Conservation (phyloP, 345 rosid species). For the Eucalyptus paniculata region DNA sequence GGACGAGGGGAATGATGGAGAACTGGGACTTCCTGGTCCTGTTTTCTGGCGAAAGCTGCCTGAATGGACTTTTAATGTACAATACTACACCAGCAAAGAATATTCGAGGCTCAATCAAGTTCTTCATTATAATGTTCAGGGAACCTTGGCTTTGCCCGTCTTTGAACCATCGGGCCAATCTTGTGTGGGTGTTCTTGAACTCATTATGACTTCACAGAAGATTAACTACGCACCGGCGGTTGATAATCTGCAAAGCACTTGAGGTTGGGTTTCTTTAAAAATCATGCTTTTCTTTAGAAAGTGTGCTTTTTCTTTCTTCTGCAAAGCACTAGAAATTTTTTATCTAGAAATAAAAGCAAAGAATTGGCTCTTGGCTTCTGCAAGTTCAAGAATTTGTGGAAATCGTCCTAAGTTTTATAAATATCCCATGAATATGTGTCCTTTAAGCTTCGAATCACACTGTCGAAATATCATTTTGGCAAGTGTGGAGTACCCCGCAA, state of each 20-base stretch:
- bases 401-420: not conserved
- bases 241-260: slow-evolving; percentile 93
- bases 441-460: not conserved
- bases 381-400: not conserved
- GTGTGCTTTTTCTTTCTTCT: too few species aligned
- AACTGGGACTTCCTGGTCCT: slow-evolving; percentile 90
- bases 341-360: not conserved
- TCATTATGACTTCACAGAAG: slow-evolving; percentile 76
- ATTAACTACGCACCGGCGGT: slow-evolving; percentile 77
- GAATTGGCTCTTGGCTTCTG: not conserved
- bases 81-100: slow-evolving; percentile 76
- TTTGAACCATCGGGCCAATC: slow-evolving; percentile 71
- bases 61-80: slow-evolving; percentile 93
- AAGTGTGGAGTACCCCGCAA: not conserved
- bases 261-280: slow-evolving; percentile 41
- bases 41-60: slow-evolving; percentile 73
- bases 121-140: too few species aligned
- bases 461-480: not conserved
- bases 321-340: too few species aligned
- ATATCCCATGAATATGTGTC: not conserved
- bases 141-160: not conserved
- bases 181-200: slow-evolving; percentile 91
- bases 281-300: not conserved
- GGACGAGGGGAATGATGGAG: slow-evolving; percentile 61
- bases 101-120: slow-evolving; percentile 31